Evolutionary conservation across 2,329 filamentous ascomycete species (phyloP).

Genomic region (Phialemonium atrogriseum): DNA sequence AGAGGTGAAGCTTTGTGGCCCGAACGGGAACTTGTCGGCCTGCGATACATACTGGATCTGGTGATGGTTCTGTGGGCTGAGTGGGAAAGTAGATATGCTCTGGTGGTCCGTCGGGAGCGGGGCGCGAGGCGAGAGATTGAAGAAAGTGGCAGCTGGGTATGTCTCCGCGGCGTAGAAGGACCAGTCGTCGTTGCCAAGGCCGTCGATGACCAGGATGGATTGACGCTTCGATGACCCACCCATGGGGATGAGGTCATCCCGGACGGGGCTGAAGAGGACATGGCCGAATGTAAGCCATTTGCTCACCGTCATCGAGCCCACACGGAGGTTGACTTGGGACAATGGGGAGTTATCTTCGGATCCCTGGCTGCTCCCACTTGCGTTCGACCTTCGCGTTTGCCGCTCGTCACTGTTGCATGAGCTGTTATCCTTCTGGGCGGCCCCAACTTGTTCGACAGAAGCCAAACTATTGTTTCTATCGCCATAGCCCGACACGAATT

Average conservation of each 20-base stretch:
- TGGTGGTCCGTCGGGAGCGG: constrained; percentile 38
- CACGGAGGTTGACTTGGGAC: constrained; percentile 66
- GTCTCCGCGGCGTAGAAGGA: constrained; percentile 79
- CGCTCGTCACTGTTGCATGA: constrained; percentile 19
- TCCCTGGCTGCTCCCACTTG: constrained; percentile 35
- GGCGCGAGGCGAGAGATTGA: constrained; percentile 60
- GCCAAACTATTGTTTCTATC: constrained; percentile 23
- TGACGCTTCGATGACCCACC: constrained; percentile 44
- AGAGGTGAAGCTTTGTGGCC: constrained; percentile 64
- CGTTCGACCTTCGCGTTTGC: constrained; percentile 30
- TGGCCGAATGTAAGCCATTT: constrained; percentile 84
- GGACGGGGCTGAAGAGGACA: constrained; percentile 72
- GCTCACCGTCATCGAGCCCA: constrained; percentile 76
- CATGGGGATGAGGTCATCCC: constrained; percentile 57
- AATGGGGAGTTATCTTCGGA: constrained; percentile 54
- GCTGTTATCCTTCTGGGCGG: constrained; percentile 19
- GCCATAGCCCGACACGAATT: constrained; percentile 31
- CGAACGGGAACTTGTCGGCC: constrained; percentile 63
- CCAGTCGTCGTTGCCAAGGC: constrained; percentile 82
- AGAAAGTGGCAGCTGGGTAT: constrained; percentile 66
- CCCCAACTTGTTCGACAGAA: constrained; percentile 11
- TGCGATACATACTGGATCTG: constrained; percentile 63
- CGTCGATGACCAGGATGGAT: constrained; percentile 70
- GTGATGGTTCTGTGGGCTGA: constrained; percentile 61
- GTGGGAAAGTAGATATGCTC: constrained; percentile 37